These are phyloP conservation scores for Chlorella sp. DNA, from an alignment of 139 green algal genomes.

Conservation along the genomic window DNA sequence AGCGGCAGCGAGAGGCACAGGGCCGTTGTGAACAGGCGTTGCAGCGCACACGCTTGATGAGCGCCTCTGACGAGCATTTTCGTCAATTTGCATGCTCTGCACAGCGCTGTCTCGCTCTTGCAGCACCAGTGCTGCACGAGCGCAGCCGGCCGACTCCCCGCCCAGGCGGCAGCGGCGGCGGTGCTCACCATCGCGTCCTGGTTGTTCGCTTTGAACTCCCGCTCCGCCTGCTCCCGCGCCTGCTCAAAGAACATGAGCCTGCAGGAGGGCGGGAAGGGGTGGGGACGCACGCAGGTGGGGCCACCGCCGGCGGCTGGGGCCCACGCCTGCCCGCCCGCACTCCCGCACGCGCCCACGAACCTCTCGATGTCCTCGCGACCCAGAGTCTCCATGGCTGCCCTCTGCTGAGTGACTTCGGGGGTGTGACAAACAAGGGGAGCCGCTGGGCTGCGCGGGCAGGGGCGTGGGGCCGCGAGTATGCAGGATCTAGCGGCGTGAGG, in stretches of 20 bases:
- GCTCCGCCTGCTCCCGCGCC: slow-evolving; percentile 77
- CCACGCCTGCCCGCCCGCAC: not conserved
- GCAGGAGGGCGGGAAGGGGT: not conserved
- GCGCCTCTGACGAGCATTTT: too few relatives aligned
- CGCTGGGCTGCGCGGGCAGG: not conserved
- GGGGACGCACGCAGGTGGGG: not conserved
- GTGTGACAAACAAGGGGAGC: not conserved
- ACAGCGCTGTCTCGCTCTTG: too few relatives aligned
- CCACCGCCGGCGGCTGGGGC: not conserved
- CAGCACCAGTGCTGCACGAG: too few relatives aligned
- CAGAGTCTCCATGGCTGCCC: slow-evolving; percentile 37
- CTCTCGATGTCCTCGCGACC: slow-evolving; percentile 49
- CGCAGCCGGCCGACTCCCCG: too few relatives aligned
- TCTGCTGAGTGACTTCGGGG: not conserved
- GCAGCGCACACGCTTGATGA: too few relatives aligned
- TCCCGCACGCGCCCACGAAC: not conserved
- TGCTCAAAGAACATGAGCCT: slow-evolving; percentile 96
- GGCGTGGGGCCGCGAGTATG: not conserved
- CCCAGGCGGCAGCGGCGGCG: not conserved
- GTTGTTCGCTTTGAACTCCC: slow-evolving; percentile 82
- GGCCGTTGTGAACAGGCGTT: too few relatives aligned
- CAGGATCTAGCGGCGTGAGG: not conserved
- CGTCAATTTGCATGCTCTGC: too few relatives aligned
- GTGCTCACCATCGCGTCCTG: slow-evolving; percentile 80
- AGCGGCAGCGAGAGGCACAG: not conserved